A percentile compares a stretch with the other conserved stretches of the same genome.
Evolutionary conservation across 1,139 yeast species (phyloP).

Genomic region (Geotrichum fermentans): DNA sequence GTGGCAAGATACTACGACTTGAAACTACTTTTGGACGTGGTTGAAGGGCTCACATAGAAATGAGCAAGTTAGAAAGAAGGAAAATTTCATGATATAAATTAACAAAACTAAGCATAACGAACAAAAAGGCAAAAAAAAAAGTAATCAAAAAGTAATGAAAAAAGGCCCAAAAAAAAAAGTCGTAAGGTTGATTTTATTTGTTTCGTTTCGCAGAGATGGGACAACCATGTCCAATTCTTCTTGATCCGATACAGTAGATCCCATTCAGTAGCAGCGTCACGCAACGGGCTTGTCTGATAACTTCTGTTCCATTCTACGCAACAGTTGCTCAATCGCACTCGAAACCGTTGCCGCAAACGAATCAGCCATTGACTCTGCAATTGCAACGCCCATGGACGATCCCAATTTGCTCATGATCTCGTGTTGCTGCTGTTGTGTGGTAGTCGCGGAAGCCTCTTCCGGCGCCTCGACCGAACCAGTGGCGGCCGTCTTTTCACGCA

Average conservation of each 20-base stretch:
- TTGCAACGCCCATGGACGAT: constrained; percentile 6
- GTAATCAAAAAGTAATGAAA: neutral
- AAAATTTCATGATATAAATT: neutral
- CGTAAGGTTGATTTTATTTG: neutral
- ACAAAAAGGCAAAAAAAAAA: neutral
- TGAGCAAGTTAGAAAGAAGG: neutral
- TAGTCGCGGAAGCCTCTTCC: too few relatives aligned
- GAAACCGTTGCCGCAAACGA: constrained; percentile 2
- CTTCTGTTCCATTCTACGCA: neutral
- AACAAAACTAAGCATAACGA: neutral
- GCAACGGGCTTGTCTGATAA: too few relatives aligned
- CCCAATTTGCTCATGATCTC: constrained; percentile 14
- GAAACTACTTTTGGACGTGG: constrained; percentile 55
- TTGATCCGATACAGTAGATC: too few relatives aligned
- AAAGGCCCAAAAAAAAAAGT: neutral
- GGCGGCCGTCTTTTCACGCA: constrained; percentile 4
- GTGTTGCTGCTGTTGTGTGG: too few relatives aligned
- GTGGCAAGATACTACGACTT: constrained; percentile 61
- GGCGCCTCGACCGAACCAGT: neutral
- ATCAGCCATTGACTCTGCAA: constrained; percentile 7
- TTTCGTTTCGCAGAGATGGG: too few relatives aligned
- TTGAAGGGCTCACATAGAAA: constrained; percentile 21
- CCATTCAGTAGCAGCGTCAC: too few relatives aligned
- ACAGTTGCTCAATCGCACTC: neutral
- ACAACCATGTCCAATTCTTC: too few relatives aligned